Base-by-base conservation (phyloP, 768 basidiomycete genomes). In the Mycena filopes region DNA sequence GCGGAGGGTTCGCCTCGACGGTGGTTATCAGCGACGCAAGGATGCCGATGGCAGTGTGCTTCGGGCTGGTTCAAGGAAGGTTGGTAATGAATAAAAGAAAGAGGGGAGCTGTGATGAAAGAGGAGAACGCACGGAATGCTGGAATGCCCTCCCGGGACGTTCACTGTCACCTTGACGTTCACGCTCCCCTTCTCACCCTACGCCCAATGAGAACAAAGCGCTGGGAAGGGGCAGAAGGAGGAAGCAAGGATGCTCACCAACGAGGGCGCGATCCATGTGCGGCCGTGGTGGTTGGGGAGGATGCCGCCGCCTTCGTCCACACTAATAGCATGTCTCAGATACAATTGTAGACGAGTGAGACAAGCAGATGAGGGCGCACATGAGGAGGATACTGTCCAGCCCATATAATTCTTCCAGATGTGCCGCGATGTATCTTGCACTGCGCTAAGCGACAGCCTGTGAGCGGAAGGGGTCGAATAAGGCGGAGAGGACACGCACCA, bases 91-190 rank as follows among this genome's bases (percentile, higher is more conserved):
- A 4, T 9, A 18, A 20, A 43, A 31, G n/a, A 11, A 13, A 18
- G 18, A 4, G 5, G 4, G 18, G 10, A 41, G n/a, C 13, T 9
- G 10, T 9, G 26, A 29, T 2, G 9, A 15, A n/a, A n/a, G n/a
- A n/a, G n/a, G n/a, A n/a, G n/a, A n/a, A 57, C 63, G 33, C 41
- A 65, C 23, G 90, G 89, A 2, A 88, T 72, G 65, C 84, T 85
- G 1, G 88, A 89, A 69, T 90, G 89, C 0, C 89, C 89, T 2
- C 89, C 89, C 0, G 83, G 76, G 1, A 83, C 78, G 45, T 75
- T 70, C 21, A 89, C 82, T n/a, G 81, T 76, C 13, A 89, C 71
- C 33, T 69, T 72, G 7, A 84, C n/a, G 47, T 67, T 67, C 16
- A 60, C 45, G 29, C 36, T 54, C 31, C 66, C 61, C 23, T 67